These are phyloP conservation scores for Fusarium piperis DNA, from an alignment of 2,329 filamentous ascomycete genomes.

Conservation along the genomic window DNA sequence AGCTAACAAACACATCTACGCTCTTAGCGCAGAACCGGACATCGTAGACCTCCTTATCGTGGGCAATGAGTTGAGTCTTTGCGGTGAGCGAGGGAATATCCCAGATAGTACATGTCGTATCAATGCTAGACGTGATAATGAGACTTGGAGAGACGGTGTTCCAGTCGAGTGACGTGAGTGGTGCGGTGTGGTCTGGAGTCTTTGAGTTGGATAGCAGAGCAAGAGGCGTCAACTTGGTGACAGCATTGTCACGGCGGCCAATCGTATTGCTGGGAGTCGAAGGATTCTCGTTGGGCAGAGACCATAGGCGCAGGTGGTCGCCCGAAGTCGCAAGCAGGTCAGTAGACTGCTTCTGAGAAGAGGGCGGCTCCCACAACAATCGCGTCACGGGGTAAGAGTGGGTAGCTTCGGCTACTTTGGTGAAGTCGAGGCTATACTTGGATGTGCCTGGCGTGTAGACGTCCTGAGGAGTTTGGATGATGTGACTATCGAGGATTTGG, in stretches of 20 bases:
- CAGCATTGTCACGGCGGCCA: constrained; percentile 68
- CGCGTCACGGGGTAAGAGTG: constrained; percentile 98
- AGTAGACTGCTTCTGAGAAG: constrained; percentile 92
- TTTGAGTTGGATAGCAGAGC: constrained; percentile 97
- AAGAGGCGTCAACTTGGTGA: constrained; percentile 88
- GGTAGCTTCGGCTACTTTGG: constrained; percentile 93
- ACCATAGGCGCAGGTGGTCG: constrained; percentile 94
- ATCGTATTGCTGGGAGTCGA: constrained; percentile 71
- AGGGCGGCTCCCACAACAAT: constrained; percentile 94
- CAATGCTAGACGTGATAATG: constrained; percentile 98
- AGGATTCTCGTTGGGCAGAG: constrained; percentile 77
- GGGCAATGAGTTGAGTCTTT: constrained; percentile 97
- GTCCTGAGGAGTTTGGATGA: constrained; percentile 74
- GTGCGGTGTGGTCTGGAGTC: constrained; percentile 96
- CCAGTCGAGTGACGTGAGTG: constrained; percentile 96
- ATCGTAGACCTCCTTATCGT: constrained; percentile 99
- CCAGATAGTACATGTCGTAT: constrained; percentile 99
- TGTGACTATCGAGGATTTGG: constrained; percentile 93
- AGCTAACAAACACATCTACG: constrained; percentile 98
- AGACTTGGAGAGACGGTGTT: constrained; percentile 96
- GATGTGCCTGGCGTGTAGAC: constrained; percentile 75
- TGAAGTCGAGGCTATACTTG: constrained; percentile 86
- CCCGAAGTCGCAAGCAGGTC: constrained; percentile 95
- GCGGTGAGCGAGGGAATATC: constrained; percentile 97
- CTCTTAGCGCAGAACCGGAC: constrained; percentile 98